A percentile compares a stretch with the other conserved stretches of the same genome.
Conservation (phyloP, 495 filamentous ascomycete species). For the Podospora sp. region DNA sequence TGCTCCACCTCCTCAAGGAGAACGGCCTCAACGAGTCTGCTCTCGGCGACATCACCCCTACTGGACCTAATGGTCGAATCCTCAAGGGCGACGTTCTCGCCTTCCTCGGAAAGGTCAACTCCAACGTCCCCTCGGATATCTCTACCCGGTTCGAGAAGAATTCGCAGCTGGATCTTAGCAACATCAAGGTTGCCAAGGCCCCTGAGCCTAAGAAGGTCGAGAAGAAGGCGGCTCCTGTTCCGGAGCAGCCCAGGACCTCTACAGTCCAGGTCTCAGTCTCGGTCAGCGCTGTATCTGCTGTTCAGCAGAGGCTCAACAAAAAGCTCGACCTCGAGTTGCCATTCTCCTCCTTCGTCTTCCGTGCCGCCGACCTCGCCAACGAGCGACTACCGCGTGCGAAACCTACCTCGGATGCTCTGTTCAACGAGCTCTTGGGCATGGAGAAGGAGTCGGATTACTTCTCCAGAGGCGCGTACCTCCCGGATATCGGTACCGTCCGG, state of each 20-base stretch:
- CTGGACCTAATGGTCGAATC: conserved; percentile 84
- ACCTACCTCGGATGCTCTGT: conserved; percentile 78
- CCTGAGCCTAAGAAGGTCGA: conserved; percentile 51
- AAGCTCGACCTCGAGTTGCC: conserved; percentile 78
- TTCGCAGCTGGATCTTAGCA: conserved; percentile 85
- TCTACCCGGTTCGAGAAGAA: conserved; percentile 71
- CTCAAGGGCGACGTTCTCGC: conserved; percentile 96
- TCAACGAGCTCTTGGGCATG: conserved; percentile 82
- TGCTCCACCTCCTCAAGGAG: conserved; percentile 75
- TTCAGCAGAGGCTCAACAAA: conserved; percentile 76
- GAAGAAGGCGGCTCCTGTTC: conserved; percentile 47
- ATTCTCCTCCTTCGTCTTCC: conserved; percentile 80
- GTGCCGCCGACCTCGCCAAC: conserved; percentile 84
- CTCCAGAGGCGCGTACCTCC: conserved; percentile 62
- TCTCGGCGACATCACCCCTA: conserved; percentile 77
- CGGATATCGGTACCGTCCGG: conserved; percentile 69
- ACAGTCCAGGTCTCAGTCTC: conserved; percentile 73
- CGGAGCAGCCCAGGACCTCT: conserved; percentile 49
- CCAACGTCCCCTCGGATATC: conserved; percentile 68
- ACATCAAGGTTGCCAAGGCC: conserved; percentile 79
- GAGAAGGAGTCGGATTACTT: conserved; percentile 50
- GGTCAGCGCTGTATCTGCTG: conserved; percentile 71
- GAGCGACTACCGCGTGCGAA: conserved; percentile 71
- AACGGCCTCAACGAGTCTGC: conserved; percentile 72
- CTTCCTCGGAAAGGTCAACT: conserved; percentile 75